Evolutionary conservation across 2,329 filamentous ascomycete genomes (phyloP).

Genomic region (Aspergillus ochraceus): DNA sequence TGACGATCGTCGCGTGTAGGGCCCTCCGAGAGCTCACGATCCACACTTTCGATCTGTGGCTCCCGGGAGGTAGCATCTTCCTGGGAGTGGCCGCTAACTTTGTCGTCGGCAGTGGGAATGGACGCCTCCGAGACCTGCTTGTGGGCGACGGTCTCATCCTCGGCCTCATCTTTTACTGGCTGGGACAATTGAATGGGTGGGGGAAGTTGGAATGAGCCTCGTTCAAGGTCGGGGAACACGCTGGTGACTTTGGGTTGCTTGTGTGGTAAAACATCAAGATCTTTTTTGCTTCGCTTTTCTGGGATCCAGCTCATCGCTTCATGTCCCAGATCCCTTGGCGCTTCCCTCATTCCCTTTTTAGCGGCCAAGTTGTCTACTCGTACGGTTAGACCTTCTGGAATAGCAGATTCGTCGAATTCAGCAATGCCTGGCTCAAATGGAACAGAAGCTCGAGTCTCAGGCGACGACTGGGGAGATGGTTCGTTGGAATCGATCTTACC

Average conservation of each 20-base stretch:
- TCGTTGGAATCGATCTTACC: slow-evolving; percentile 24
- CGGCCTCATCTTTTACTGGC: slow-evolving; percentile 40
- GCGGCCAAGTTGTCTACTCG: slow-evolving; percentile 10
- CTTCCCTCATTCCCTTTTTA: slow-evolving; percentile 23
- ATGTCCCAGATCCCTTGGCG: background rate
- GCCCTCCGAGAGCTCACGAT: slow-evolving; percentile 6
- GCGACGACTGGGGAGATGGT: slow-evolving; percentile 22
- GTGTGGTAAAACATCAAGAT: slow-evolving; percentile 9
- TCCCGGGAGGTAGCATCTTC: slow-evolving; percentile 30
- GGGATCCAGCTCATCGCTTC: background rate
- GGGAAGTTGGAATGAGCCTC: slow-evolving; percentile 31
- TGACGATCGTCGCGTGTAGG: slow-evolving; percentile 9
- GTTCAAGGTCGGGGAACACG: slow-evolving; percentile 38
- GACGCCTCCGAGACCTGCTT: slow-evolving; percentile 46
- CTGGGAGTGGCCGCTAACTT: slow-evolving; percentile 42
- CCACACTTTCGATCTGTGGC: slow-evolving; percentile 8
- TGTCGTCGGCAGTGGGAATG: slow-evolving; percentile 30
- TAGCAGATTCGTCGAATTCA: slow-evolving; percentile 29
- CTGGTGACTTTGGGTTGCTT: slow-evolving; percentile 32
- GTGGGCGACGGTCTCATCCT: slow-evolving; percentile 38
- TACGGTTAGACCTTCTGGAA: slow-evolving; percentile 24
- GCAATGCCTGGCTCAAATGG: slow-evolving; percentile 25
- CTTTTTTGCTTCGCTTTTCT: slow-evolving; percentile 15
- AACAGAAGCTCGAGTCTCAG: slow-evolving; percentile 21
- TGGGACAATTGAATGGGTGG: slow-evolving; percentile 19